Evolutionary conservation across 805 yeast species (phyloP).

Genomic region (Wickerhamiella kurtzmanii): DNA sequence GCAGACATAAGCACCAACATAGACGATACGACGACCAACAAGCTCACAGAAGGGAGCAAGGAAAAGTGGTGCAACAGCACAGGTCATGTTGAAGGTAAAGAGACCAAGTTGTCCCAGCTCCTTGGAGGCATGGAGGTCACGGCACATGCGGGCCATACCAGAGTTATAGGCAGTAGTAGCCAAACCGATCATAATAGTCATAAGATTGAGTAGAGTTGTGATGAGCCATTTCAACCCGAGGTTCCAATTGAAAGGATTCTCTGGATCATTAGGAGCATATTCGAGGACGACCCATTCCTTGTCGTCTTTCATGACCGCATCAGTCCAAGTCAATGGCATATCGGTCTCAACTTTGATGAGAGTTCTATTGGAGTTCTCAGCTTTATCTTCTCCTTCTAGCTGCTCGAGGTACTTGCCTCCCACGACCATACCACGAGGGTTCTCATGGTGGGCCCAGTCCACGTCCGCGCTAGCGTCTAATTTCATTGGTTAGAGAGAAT

Average conservation of each 20-base stretch:
- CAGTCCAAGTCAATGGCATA: slow-evolving; percentile 16
- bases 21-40: slow-evolving; percentile 43
- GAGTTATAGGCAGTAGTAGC: slow-evolving; percentile 89
- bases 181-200: slow-evolving; percentile 82
- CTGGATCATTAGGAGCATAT: slow-evolving; percentile 82
- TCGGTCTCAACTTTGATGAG: slow-evolving; percentile 16
- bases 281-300: slow-evolving; percentile 32
- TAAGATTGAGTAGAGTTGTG: slow-evolving; percentile 51
- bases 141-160: slow-evolving; percentile 51
- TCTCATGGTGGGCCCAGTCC: slow-evolving; percentile 17
- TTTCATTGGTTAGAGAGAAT: slow-evolving; percentile 6
- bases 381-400: slow-evolving; percentile 1
- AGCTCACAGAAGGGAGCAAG: slow-evolving; percentile 50
- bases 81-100: slow-evolving; percentile 44
- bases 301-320: slow-evolving; percentile 15
- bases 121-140: slow-evolving; percentile 49
- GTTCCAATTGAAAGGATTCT: slow-evolving; percentile 83
- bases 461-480: slow-evolving; percentile 16
- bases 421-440: slow-evolving; percentile 16
- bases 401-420: slow-evolving; percentile 17
- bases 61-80: slow-evolving; percentile 49
- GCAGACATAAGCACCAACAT: slow-evolving; percentile 34
- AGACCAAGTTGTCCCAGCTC: slow-evolving; percentile 51
- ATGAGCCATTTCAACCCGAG: slow-evolving; percentile 27
- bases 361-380: slow-evolving; percentile 13